phyloP scores from a whole-genome alignment of 2,329 filamentous ascomycete genomes.

The Beauveria medogensis region DNA sequence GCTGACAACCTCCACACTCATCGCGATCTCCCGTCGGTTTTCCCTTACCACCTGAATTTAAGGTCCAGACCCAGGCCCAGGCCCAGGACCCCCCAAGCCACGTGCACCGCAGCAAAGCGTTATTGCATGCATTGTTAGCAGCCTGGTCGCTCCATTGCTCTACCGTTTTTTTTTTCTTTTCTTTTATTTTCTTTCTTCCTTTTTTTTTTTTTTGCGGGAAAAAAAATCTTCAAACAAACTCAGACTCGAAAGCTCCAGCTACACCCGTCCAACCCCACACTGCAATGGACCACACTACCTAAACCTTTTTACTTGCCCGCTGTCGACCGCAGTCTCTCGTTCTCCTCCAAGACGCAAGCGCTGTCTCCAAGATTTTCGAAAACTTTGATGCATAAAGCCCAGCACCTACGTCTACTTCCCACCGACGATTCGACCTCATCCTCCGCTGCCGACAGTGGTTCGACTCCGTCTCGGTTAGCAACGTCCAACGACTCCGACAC shows the following conservation, averaged over 20 bases:
- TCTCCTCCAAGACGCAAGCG: background rate
- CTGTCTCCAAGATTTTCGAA: background rate
- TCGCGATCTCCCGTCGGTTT: slow-evolving; percentile 1
- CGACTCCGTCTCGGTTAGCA: background rate
- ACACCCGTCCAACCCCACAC: background rate
- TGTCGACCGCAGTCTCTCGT: background rate
- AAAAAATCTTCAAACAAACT: background rate
- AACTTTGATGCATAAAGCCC: background rate
- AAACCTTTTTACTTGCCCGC: background rate
- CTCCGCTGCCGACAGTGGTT: background rate
- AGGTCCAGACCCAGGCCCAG: slow-evolving; percentile 7
- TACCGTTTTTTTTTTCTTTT: background rate
- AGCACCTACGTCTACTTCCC: background rate
- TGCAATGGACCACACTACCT: background rate
- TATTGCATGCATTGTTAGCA: slow-evolving; percentile 3
- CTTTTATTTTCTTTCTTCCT: background rate
- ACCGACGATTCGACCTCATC: background rate
- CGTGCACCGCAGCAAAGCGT: background rate
- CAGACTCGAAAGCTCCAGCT: background rate
- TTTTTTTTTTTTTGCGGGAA: background rate
- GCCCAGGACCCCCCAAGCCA: background rate
- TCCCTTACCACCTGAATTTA: background rate
- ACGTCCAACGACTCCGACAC: background rate
- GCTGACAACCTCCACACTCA: background rate
- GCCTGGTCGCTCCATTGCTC: background rate